Evolutionary conservation across 2,329 filamentous ascomycete genomes (phyloP).

Genomic region (Penicillium sp.): DNA sequence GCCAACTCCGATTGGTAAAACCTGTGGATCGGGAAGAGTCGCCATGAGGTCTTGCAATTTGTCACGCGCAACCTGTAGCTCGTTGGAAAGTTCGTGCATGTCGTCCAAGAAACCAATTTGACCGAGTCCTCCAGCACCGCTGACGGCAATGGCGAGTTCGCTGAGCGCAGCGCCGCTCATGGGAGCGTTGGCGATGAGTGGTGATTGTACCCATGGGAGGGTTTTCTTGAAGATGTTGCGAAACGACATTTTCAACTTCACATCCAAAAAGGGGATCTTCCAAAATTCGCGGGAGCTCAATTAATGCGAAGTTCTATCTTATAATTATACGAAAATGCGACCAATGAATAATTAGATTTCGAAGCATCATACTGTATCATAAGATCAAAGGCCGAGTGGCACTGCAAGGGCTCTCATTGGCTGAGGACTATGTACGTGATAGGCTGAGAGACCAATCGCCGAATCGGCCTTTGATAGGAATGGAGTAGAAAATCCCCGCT

Average conservation of each 20-base stretch:
- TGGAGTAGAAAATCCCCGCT: neutral
- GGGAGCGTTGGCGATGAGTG: slow-evolving; percentile 25
- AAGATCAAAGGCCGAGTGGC: slow-evolving; percentile 5
- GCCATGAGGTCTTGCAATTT: slow-evolving; percentile 8
- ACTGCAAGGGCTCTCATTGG: neutral
- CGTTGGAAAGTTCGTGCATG: slow-evolving; percentile 7
- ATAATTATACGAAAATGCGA: neutral
- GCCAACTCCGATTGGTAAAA: slow-evolving; percentile 19
- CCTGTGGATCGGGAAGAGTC: slow-evolving; percentile 1
- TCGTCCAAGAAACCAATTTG: slow-evolving; percentile 25
- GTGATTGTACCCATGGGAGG: slow-evolving; percentile 25
- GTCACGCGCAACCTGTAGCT: slow-evolving; percentile 4
- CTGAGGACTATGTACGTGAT: neutral
- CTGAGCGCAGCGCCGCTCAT: slow-evolving; percentile 27
- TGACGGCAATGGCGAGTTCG: slow-evolving; percentile 22
- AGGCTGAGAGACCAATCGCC: neutral
- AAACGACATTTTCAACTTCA: neutral
- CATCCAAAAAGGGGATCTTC: neutral
- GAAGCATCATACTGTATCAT: neutral
- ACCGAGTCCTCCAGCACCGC: slow-evolving; percentile 24
- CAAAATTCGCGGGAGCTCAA: too few relatives aligned
- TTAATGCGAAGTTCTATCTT: neutral
- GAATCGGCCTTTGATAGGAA: slow-evolving; percentile 5
- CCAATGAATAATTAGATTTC: neutral
- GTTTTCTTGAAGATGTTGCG: neutral